Evolutionary conservation across 2,329 filamentous ascomycete genomes (phyloP), one percentile per base, ranked within the genome.

Genomic region (Pezicula carpinea): DNA sequence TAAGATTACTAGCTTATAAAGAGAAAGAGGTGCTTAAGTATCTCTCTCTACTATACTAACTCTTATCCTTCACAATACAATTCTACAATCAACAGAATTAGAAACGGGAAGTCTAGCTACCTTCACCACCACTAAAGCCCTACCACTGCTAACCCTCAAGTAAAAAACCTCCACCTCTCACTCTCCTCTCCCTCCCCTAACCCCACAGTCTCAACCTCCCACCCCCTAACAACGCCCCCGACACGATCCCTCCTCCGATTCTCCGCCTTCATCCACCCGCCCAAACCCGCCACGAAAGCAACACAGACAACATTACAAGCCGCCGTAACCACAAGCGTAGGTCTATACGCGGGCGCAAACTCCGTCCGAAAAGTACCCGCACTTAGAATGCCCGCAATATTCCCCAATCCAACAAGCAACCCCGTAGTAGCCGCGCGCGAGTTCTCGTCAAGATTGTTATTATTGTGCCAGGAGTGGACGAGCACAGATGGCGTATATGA

Each of bases 381-480:
- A 2, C 55, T 66, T n/a, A 76, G 46, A 13, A 77, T 69, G 0
- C 74, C 73, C 0, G 67, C 72, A 3, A 77, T 49, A 48, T 77
- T 77, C 0, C 71, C 72, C 6, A 77, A 55, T 0, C 71, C 73
- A 5, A 74, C 72, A 1, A 73, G 61, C 13, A 75, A 58, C 0
- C 69, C 73, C 1, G 71, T 76, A 8, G 69, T 73, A 0, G 72
- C 71, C 5, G 73, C 73, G 0, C 74, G 66, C 0, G 64, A 66
- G 36, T 69, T 75, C 59, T 79, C 74, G 19, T 71, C 68, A 6
- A 74, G 59, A 35, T 74, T 76, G 54, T 77, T 77, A 51, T 76
- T 77, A 47, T 76, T 76, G 49, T 75, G 66, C 73, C 74, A 75
- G 1, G 66, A 66, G 49, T 75, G 67, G 4, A 76, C 66, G n/a